A percentile compares a stretch with the other conserved stretches of the same genome.
Evolutionary conservation across 257 asterid species (phyloP).

Genomic region (Solanum boliviense): DNA sequence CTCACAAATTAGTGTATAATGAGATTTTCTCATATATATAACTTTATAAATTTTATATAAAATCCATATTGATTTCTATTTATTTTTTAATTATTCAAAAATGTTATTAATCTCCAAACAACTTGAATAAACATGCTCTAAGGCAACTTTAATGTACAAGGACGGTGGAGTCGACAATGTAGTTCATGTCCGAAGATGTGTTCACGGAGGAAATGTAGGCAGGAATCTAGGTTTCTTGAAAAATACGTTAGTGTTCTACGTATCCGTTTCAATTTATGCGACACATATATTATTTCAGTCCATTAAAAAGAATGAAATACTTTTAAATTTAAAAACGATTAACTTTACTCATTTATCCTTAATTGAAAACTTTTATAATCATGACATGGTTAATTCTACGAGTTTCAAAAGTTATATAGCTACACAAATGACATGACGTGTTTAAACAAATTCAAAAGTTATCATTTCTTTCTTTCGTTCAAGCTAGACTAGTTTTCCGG

Average conservation of each 20-base stretch:
- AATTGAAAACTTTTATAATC: not conserved
- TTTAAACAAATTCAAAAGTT: not conserved
- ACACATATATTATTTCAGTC: not conserved
- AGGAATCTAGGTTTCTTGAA: not conserved
- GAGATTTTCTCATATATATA: not conserved
- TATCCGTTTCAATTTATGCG: not conserved
- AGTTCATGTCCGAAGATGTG: not conserved
- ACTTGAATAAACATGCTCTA: not conserved
- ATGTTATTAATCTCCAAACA: not conserved
- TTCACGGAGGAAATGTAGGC: conserved; percentile 1
- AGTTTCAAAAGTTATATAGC: not conserved
- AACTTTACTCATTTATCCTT: not conserved
- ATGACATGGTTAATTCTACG: not conserved
- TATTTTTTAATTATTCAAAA: too few species aligned
- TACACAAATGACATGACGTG: not conserved
- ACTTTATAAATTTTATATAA: not conserved
- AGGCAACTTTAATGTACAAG: not conserved
- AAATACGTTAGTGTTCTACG: not conserved
- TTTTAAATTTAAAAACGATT: not conserved
- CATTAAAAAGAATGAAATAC: not conserved
- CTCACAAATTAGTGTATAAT: not conserved
- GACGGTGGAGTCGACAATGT: not conserved
- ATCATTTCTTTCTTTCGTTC: not conserved
- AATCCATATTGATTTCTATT: not conserved
- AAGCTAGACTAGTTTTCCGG: not conserved